Percentiles rank a stretch among this genome's conserved stretches.
Conservation (phyloP, 345 rosid species). For the Ceriops tagal region DNA sequence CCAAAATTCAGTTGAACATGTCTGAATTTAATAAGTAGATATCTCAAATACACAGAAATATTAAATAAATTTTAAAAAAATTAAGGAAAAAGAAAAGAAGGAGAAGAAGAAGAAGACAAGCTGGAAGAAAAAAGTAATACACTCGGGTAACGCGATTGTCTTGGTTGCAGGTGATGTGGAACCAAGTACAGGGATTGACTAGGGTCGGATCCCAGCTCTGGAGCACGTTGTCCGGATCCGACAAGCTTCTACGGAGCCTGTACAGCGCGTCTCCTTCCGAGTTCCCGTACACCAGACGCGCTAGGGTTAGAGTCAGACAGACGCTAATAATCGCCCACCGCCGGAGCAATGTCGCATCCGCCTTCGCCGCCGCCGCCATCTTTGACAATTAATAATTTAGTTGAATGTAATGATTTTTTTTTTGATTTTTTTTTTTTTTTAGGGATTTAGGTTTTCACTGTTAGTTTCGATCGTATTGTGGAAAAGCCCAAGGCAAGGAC, state of each 20-base stretch:
- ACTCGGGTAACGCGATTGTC: slow-evolving; percentile 84
- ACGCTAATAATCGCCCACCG: too few relatives aligned
- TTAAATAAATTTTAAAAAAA: neutral
- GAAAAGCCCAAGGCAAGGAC: too few relatives aligned
- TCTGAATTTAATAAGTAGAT: too few relatives aligned
- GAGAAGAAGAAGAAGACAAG: neutral
- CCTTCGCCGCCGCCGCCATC: too few relatives aligned
- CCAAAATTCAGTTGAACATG: too few relatives aligned
- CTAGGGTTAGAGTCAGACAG: slow-evolving; percentile 23
- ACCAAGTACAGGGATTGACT: slow-evolving; percentile 97
- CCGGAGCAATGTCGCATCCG: too few relatives aligned
- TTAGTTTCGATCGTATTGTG: too few relatives aligned
- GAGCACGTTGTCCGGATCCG: slow-evolving; percentile 81
- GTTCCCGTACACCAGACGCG: slow-evolving; percentile 44
- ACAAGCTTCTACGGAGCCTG: slow-evolving; percentile 60
- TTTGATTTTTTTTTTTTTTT: too few relatives aligned
- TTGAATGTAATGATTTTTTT: too few relatives aligned
- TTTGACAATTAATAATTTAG: too few relatives aligned
- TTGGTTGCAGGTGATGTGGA: slow-evolving; percentile 91
- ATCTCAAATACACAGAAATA: too few relatives aligned
- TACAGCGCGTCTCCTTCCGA: slow-evolving; percentile 91
- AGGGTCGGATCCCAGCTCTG: slow-evolving; percentile 99
- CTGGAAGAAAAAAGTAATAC: slow-evolving; percentile 31
- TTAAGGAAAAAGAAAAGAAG: neutral
- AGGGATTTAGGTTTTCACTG: too few relatives aligned